Percentiles rank a stretch among this genome's conserved stretches.
Conservation (phyloP, 2,329 filamentous ascomycete genomes). For the Sporothrix variecibatus region DNA sequence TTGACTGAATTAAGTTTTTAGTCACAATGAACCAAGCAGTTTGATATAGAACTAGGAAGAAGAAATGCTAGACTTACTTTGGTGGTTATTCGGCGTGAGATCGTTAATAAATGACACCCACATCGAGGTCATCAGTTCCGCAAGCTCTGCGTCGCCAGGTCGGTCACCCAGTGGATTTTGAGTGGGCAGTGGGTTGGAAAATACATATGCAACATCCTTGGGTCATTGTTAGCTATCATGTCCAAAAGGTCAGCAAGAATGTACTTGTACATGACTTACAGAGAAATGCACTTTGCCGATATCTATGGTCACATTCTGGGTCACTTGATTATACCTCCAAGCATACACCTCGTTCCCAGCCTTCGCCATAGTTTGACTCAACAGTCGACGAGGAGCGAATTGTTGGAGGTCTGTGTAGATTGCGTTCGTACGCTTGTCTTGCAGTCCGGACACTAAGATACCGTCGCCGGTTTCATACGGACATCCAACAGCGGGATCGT, state of each 20-base stretch:
- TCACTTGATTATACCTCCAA: conserved; percentile 3
- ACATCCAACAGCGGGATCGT: not conserved
- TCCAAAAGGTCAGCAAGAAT: not conserved
- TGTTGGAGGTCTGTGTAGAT: conserved; percentile 2
- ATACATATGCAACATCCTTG: conserved; percentile 4
- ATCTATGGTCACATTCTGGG: not conserved
- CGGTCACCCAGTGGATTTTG: not conserved
- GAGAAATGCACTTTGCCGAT: conserved; percentile 6
- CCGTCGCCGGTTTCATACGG: not conserved
- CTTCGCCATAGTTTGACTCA: not conserved
- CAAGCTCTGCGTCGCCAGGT: conserved; percentile 1
- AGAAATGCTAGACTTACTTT: conserved; percentile 4
- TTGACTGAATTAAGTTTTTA: not conserved
- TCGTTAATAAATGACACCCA: conserved; percentile 5
- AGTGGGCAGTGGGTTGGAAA: not conserved
- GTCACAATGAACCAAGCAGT: not conserved
- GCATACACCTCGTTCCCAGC: conserved; percentile 5
- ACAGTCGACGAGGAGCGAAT: not conserved
- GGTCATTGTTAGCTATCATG: not conserved
- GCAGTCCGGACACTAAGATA: not conserved
- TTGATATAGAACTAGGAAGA: not conserved
- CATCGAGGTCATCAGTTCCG: not conserved
- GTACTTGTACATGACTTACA: not conserved
- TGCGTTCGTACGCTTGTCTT: not conserved
- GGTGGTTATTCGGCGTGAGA: not conserved